Conservation (phyloP, 257 asterid genomes). For the Petrea volubilis region DNA sequence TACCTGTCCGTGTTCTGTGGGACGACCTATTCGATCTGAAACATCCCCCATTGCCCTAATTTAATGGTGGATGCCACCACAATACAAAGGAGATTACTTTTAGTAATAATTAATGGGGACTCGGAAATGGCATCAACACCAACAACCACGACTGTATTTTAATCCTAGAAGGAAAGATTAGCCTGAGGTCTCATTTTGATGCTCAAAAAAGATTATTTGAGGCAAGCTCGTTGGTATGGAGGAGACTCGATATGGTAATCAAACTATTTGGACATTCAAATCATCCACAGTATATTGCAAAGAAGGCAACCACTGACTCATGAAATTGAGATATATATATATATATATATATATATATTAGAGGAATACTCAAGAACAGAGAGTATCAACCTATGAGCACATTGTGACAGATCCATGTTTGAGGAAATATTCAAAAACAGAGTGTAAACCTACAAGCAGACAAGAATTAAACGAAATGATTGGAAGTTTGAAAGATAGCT, state of each 20-base stretch:
- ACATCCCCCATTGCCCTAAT: slow-evolving; percentile 89
- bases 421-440: not conserved
- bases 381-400: too few relatives aligned
- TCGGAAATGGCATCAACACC: not conserved
- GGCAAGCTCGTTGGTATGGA: not conserved
- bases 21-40: slow-evolving; percentile 83
- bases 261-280: slow-evolving; percentile 5
- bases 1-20: slow-evolving; percentile 86
- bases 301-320: not conserved
- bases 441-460: slow-evolving; percentile 10
- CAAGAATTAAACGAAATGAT: not conserved
- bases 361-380: too few relatives aligned
- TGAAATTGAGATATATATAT: not conserved
- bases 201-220: not conserved
- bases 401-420: not conserved
- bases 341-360: too few relatives aligned
- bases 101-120: not conserved
- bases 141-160: not conserved
- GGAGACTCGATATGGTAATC: not conserved
- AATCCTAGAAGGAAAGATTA: not conserved
- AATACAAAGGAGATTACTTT: not conserved
- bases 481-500: not conserved
- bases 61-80: slow-evolving; percentile 9
- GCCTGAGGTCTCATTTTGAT: not conserved
- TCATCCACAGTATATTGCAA: not conserved